These are phyloP conservation scores for Sextonia rubra DNA, from an alignment of 164 flowering plant genomes.

Conservation along the genomic window DNA sequence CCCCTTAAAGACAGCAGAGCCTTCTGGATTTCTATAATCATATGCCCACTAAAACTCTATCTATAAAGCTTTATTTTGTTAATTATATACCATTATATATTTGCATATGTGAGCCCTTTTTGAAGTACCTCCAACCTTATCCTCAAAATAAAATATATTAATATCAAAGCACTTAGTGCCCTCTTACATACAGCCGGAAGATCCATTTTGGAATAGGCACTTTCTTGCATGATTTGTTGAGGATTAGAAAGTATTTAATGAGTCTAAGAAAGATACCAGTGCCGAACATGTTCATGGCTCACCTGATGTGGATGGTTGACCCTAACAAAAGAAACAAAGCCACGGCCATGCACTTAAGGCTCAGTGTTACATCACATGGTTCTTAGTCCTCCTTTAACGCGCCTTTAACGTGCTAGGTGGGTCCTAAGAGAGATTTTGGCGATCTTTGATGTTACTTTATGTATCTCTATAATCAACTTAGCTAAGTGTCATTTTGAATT, in stretches of 20 bases:
- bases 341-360: constrained; percentile 1
- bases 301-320: constrained; percentile 12
- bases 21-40: constrained; percentile 6
- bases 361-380: constrained; percentile 11
- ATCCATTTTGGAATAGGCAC: not conserved
- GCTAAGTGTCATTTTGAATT: not conserved
- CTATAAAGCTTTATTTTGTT: not conserved
- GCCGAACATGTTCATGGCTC: constrained; percentile 3
- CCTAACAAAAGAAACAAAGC: constrained; percentile 6
- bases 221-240: not conserved
- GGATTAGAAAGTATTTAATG: not conserved
- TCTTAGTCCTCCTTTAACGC: not conserved
- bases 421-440: not conserved
- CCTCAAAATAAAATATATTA: not conserved
- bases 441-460: constrained; percentile 1
- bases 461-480: not conserved
- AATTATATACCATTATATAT: not conserved
- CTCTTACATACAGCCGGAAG: not conserved
- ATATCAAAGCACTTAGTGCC: constrained; percentile 4
- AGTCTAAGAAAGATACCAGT: not conserved
- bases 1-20: not conserved
- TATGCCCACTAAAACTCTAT: constrained; percentile 1
- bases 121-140: constrained; percentile 6
- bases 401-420: not conserved
- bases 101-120: constrained; percentile 6